Evolutionary conservation across 768 basidiomycete genomes (phyloP).

Genomic region (Panaeolus papilionaceus): DNA sequence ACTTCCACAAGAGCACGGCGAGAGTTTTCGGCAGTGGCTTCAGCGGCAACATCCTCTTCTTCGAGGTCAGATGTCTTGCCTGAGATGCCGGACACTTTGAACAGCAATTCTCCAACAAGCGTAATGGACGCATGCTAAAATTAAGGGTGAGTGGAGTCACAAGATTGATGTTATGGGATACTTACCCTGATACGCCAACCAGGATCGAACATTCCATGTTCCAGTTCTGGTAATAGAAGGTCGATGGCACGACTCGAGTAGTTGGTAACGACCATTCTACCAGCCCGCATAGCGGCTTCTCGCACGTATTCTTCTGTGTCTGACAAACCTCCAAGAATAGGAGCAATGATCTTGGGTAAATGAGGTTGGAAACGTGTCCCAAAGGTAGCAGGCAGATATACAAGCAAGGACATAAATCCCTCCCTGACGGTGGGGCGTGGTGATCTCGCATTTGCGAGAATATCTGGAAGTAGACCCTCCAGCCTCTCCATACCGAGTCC

Average conservation of each 20-base stretch:
- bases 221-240: constrained; percentile 90
- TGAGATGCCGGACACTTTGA: constrained; percentile 96
- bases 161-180: constrained; percentile 18
- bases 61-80: constrained; percentile 82
- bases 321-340: constrained; percentile 89
- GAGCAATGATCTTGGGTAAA: constrained; percentile 91
- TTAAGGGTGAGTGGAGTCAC: constrained; percentile 2
- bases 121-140: constrained; percentile 92
- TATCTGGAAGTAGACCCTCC: constrained; percentile 92
- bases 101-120: constrained; percentile 92
- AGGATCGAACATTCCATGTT: constrained; percentile 92
- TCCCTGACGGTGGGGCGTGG: constrained; percentile 91
- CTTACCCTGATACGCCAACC: constrained; percentile 94
- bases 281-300: constrained; percentile 98
- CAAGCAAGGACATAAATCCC: constrained; percentile 97
- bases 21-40: constrained; percentile 78
- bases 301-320: constrained; percentile 95
- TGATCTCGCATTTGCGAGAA: constrained; percentile 90
- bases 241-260: constrained; percentile 94
- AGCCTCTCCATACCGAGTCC: constrained; percentile 98
- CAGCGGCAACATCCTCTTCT: constrained; percentile 73
- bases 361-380: constrained; percentile 97
- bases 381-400: constrained; percentile 95
- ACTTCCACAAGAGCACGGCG: constrained; percentile 87
- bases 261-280: constrained; percentile 96